These are phyloP conservation scores for Tetraselmis striata DNA, from an alignment of 139 green algal genomes.

Conservation along the genomic window DNA sequence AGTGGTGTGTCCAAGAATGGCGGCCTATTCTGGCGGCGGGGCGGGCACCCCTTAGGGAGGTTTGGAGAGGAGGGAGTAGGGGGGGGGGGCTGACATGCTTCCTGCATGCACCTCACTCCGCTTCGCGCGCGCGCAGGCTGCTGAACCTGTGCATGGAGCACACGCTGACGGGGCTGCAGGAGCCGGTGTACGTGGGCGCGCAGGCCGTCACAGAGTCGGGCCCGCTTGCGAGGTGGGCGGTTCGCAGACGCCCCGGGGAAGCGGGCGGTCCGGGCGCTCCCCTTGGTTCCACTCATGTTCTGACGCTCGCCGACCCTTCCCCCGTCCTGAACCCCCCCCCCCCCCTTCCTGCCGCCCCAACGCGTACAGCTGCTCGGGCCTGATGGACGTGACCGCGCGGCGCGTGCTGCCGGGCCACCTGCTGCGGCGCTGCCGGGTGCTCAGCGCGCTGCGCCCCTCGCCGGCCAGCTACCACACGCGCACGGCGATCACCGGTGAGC, in stretches of 20 bases:
- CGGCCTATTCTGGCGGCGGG: no score
- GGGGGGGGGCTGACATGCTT: no score
- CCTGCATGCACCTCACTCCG: no score
- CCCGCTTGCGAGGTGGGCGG: neutral
- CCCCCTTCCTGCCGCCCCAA: no score
- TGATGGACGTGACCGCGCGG: slow-evolving; percentile 17
- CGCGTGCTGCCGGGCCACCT: slow-evolving; percentile 50
- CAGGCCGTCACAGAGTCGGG: neutral
- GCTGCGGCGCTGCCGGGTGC: slow-evolving; percentile 48
- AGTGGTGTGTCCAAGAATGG: no score
- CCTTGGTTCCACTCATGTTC: no score
- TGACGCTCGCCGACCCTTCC: no score
- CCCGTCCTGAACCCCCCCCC: no score
- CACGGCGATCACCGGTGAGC: neutral
- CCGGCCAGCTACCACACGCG: neutral
- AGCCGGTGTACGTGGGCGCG: neutral
- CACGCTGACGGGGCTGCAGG: neutral
- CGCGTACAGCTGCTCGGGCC: neutral
- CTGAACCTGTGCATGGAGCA: neutral
- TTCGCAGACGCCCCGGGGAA: no score
- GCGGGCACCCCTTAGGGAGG: no score
- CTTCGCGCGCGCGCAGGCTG: neutral
- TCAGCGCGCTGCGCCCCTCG: slow-evolving; percentile 34
- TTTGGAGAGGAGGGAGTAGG: no score
- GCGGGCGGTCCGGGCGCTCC: no score